phyloP scores from a whole-genome alignment of 78 protist species.

The Emiliania huxleyi region DNA sequence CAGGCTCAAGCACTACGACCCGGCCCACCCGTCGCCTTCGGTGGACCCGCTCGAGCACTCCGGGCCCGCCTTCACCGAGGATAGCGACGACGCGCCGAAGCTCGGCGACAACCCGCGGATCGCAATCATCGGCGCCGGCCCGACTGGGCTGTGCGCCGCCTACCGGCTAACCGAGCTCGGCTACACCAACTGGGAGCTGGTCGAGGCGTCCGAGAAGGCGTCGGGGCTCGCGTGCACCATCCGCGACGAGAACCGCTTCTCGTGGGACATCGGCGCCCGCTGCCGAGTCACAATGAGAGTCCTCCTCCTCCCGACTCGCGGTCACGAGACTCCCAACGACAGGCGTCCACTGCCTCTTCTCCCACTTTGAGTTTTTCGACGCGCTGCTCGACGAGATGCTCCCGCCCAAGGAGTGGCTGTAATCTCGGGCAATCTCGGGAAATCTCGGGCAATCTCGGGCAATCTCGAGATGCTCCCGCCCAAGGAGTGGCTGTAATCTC shows the following conservation, averaged over 20 bases:
- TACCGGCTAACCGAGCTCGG: constrained; percentile 37
- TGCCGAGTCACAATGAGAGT: no score
- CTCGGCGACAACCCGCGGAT: neutral
- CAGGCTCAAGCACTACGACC: neutral
- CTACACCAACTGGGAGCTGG: neutral
- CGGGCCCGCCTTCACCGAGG: neutral
- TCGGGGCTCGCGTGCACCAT: constrained; percentile 29
- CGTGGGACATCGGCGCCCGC: constrained; percentile 49
- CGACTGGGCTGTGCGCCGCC: constrained; percentile 39
- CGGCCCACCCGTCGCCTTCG: neutral
- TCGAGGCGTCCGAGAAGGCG: neutral
- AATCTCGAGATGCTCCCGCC: no score
- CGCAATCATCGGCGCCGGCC: constrained; percentile 23
- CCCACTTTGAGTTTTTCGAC: constrained; percentile 43
- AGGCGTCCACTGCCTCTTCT: constrained; percentile 45
- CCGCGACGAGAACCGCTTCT: constrained; percentile 3
- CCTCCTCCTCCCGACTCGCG: no score
- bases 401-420: neutral
- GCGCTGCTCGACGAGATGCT: neutral
- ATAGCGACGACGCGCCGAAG: neutral
- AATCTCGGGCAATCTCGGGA: no score
- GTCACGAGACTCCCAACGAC: no score
- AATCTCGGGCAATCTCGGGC: no score
- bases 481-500: no score
- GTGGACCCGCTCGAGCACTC: neutral